Percentiles rank a stretch among this genome's conserved stretches.
Evolutionary conservation across 768 basidiomycete species (phyloP).

Genomic region (Suillus paluster): DNA sequence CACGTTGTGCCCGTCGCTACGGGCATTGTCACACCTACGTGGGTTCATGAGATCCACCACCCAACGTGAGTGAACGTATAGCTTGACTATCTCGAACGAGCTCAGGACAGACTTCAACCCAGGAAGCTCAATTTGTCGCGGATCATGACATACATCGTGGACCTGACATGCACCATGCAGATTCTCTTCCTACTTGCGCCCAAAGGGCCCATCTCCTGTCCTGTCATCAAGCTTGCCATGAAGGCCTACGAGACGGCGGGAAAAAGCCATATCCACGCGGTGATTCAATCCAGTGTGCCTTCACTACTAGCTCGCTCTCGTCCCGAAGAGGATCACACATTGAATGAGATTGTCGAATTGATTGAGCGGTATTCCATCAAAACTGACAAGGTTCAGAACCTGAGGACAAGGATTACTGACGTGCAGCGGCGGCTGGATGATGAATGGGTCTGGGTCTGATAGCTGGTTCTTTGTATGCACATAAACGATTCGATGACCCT

Average conservation of each 20-base stretch:
- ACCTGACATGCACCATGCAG: neutral
- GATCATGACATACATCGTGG: neutral
- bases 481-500: neutral
- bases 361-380: too few species aligned
- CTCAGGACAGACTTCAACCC: neutral
- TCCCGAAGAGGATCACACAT: too few species aligned
- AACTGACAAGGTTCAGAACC: neutral
- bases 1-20: neutral
- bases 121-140: neutral
- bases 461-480: neutral
- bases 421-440: neutral
- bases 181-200: too few species aligned
- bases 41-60: neutral
- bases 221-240: too few species aligned
- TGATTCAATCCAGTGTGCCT: too few species aligned
- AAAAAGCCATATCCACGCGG: too few species aligned
- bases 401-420: neutral
- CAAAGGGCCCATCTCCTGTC: too few species aligned
- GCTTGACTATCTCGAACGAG: neutral
- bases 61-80: neutral
- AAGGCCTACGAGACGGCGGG: too few species aligned
- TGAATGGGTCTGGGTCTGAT: neutral
- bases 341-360: too few species aligned
- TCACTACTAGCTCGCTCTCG: too few species aligned
- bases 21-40: neutral